Evolutionary conservation across 192 early-diverging fungal species (phyloP).

Genomic region (Rhizoclosmatium globosum): DNA sequence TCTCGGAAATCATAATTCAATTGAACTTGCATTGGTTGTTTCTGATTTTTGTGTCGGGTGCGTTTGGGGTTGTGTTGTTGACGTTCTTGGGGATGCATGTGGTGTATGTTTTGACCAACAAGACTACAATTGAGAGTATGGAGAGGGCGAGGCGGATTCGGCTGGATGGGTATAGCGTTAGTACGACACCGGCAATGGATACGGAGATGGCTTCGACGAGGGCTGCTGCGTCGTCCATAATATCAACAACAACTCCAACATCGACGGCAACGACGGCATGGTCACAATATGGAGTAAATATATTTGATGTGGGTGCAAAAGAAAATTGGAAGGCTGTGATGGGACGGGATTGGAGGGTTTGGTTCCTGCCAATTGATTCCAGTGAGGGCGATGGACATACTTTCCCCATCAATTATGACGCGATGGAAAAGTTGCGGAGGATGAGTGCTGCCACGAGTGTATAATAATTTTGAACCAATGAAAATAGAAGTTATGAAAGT

Average conservation of each 20-base stretch:
- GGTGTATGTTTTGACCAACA: conserved; percentile 47
- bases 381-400: conserved; percentile 55
- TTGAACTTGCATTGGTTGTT: conserved; percentile 46
- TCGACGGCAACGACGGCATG: neutral
- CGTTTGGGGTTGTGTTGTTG: conserved; percentile 51
- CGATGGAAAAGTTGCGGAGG: conserved; percentile 11
- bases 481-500: neutral
- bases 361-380: conserved; percentile 51
- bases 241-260: neutral
- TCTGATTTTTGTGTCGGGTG: conserved; percentile 46
- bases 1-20: neutral
- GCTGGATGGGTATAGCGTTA: no score
- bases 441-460: neutral
- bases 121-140: conserved; percentile 57
- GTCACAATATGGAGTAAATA: conserved; percentile 36
- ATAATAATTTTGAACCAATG: neutral
- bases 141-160: conserved; percentile 35
- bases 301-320: conserved; percentile 50
- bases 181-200: neutral
- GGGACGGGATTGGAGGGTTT: conserved; percentile 43
- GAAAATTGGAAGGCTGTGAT: conserved; percentile 48
- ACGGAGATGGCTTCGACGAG: no score
- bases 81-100: conserved; percentile 49
- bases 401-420: conserved; percentile 44
- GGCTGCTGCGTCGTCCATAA: no score